Percentiles rank a stretch among this genome's conserved stretches.
Conservation (phyloP, 306 rosid genomes). For the Urtica urens region DNA sequence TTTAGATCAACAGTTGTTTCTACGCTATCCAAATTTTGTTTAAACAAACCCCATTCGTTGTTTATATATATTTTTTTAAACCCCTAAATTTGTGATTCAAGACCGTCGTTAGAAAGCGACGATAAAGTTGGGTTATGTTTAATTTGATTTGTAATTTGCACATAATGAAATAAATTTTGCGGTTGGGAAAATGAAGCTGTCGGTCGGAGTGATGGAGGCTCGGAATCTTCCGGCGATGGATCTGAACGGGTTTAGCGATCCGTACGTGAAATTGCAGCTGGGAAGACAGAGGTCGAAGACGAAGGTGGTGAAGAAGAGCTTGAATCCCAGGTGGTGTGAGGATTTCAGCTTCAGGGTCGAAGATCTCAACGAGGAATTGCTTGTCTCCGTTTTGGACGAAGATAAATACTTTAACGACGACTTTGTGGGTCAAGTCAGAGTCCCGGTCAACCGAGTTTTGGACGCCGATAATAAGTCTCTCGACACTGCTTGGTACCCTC, state of each 20-base stretch:
- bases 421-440: conserved; percentile 47
- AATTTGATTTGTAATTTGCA: too few species aligned
- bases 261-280: conserved; percentile 64
- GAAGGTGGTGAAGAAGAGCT: conserved; percentile 63
- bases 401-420: conserved; percentile 76
- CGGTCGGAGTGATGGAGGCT: conserved; percentile 73
- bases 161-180: too few species aligned
- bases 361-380: conserved; percentile 52
- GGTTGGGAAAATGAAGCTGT: conserved; percentile 45
- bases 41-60: too few species aligned
- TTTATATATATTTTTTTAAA: not conserved
- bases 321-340: conserved; percentile 75
- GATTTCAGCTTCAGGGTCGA: conserved; percentile 68
- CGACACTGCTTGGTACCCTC: conserved; percentile 60
- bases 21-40: too few species aligned
- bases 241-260: conserved; percentile 53
- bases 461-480: conserved; percentile 50
- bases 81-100: not conserved
- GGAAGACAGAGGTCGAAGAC: conserved; percentile 73
- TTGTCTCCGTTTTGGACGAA: conserved; percentile 62
- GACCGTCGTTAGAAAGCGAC: not conserved
- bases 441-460: conserved; percentile 54
- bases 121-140: not conserved
- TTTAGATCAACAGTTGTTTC: too few species aligned
- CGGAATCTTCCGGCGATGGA: conserved; percentile 46